Evolutionary conservation across 2,329 filamentous ascomycete species (phyloP), one percentile per base, ranked within the genome.

Genomic region (Capronia coronata): DNA sequence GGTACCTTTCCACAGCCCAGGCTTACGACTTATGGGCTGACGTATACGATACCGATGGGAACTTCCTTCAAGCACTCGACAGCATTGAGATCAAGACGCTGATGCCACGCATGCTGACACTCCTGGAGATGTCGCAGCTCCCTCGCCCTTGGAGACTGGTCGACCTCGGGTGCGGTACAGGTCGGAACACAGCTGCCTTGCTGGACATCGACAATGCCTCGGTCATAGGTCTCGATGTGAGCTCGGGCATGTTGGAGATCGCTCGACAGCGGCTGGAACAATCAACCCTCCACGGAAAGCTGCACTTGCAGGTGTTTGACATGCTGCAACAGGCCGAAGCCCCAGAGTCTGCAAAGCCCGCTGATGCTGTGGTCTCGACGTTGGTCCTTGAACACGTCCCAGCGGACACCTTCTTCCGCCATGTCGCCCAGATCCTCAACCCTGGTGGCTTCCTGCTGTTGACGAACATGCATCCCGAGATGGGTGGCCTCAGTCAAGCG

Each of bases 391-490:
- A 85, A 61, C 82, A 85, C 63, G 67, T 84, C 2, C 75, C 79
- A 0, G 3, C 56, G 0, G 55, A 64, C 0, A 77, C 72, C 60
- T 84, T 83, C 65, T 84, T 84, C 63, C 44, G 57, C 2, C 71
- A 73, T 0, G 69, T 74, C 0, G 59, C 68, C 1, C 56, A 59
- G 9, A 64, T 77, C 1, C 63, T 84, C 13, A 58, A 56, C 2
- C 65, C 68, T 0, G 71, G 71, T 0, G 79, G 75, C 0, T 64
- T 73, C 41, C 65, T 82, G 3, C 66, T 84, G 8, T 59, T 84
- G n/a, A 84, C 80, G 1, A 84, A 84, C 59, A 85, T 85, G 82
- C 82, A 85, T 62, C 65, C 72, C 1, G 76, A 83, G 2, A 84
- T 84, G 80, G 58, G 59, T 11, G 38, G 21, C 9, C 68, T 73